phyloP scores from a whole-genome alignment of 495 filamentous ascomycete species.

The Neurospora africana region DNA sequence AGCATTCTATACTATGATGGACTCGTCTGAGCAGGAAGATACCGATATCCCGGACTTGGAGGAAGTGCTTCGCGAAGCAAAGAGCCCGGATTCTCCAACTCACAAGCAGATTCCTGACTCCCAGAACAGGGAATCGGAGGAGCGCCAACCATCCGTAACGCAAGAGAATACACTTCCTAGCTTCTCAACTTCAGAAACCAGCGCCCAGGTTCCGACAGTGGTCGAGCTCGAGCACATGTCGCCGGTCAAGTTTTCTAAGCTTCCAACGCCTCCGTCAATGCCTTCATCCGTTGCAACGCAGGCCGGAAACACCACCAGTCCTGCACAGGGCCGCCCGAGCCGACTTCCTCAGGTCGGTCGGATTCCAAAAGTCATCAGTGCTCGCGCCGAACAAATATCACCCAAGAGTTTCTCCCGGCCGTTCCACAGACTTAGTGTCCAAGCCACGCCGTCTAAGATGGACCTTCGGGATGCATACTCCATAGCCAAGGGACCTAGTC shows the following conservation, averaged over 20 bases:
- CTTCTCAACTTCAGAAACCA: neutral
- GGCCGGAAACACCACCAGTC: neutral
- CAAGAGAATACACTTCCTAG: neutral
- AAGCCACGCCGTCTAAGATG: constrained; percentile 6
- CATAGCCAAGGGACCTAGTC: constrained; percentile 38
- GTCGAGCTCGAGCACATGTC: neutral
- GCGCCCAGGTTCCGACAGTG: neutral
- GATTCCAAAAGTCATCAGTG: constrained; percentile 79
- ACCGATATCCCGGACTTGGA: constrained; percentile 47
- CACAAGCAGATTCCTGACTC: neutral
- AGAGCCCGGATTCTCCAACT: constrained; percentile 20
- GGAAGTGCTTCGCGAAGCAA: constrained; percentile 53
- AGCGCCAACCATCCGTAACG: constrained; percentile 4
- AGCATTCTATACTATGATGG: constrained; percentile 78
- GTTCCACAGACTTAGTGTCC: constrained; percentile 26
- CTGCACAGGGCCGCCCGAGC: constrained; percentile 24
- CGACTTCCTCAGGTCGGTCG: constrained; percentile 73
- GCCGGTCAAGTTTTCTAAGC: neutral
- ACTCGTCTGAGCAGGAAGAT: constrained; percentile 60
- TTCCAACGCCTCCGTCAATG: neutral
- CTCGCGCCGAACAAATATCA: constrained; percentile 57
- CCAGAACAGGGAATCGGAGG: neutral
- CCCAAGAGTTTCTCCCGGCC: constrained; percentile 81
- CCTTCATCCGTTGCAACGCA: neutral
- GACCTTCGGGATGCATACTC: constrained; percentile 26